Base-by-base conservation (phyloP, 2,329 filamentous ascomycete genomes). In the Ophiocordyceps camponoti-rufipedis region DNA sequence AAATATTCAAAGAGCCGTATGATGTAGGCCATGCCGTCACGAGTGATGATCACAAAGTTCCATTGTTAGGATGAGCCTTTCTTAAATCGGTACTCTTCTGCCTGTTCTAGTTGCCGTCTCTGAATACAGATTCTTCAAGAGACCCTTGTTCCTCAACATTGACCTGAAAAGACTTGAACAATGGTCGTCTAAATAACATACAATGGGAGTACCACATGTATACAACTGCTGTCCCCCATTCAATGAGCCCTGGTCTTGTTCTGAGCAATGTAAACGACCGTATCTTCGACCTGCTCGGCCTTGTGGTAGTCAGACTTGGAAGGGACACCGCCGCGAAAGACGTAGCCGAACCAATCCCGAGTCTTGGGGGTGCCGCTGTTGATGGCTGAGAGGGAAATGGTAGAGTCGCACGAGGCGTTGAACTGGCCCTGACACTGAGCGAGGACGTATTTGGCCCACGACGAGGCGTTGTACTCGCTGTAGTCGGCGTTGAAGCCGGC, bases 401-500 rank as follows among this genome's bases (percentile, higher is more conserved):
- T 45, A 14, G 46, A 47, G 8, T 39, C 31, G 38, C 38, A 44
- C 16, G 28, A 31, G 1, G 14, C 2, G 8, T 19, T 7, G 28
- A 42, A 45, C 6, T 8, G 5, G 9, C 16, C 23, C n/a, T 33
- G 23, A 29, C 47, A 48, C 39, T 45, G 33, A 4, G 28, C 40
- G 1, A 48, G 39, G 13, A 48, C 33, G 13, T 43, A 16, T 1
- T 33, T 1, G 2, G 47, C 47, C 47, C 47, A 48, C 9, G 42
- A 29, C 43, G 40, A 7, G 19, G 13, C n/a, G 42, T 23, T 39
- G 42, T 46, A 45, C 10, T 44, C 14, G 5, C 39, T 19, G 31
- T 44, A 44, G 23, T 46, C 43, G 28, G 45, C 45, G 42, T 48
- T 45, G 39, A 46, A 48, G n/a, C 45, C 47, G 8, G 45, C 44